Percentiles rank a stretch among this genome's conserved stretches.
Evolutionary conservation across 208 protist species (phyloP).

Genomic region (Trypanosoma vivax): DNA sequence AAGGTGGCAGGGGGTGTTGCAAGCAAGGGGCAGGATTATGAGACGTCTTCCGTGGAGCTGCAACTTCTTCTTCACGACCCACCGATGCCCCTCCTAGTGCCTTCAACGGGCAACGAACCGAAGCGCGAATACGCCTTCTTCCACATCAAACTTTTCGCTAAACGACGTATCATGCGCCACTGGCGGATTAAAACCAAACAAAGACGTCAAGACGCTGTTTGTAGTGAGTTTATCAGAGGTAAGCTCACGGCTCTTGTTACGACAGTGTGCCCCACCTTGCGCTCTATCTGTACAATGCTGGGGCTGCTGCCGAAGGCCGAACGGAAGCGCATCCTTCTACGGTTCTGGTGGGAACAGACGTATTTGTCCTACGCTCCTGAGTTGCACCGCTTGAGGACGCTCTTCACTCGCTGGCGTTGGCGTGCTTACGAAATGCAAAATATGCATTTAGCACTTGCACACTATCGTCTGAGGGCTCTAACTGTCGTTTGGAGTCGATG

Average conservation of each 20-base stretch:
- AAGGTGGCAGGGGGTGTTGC: not conserved
- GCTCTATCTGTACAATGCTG: constrained; percentile 8
- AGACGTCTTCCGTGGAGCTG: not conserved
- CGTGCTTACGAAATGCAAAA: constrained; percentile 12
- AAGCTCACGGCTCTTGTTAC: constrained; percentile 1
- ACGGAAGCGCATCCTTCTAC: constrained; percentile 18
- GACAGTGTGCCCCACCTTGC: not conserved
- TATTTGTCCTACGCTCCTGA: constrained; percentile 10
- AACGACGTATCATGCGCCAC: not conserved
- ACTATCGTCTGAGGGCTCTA: constrained; percentile 4
- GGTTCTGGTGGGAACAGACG: constrained; percentile 13
- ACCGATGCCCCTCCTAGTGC: constrained; percentile 1
- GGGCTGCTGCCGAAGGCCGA: constrained; percentile 13
- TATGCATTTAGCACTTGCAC: not conserved
- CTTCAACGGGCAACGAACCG: not conserved
- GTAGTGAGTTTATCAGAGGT: constrained; percentile 9
- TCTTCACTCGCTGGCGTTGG: constrained; percentile 15
- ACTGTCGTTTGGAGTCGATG: constrained; percentile 7
- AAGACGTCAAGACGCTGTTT: constrained; percentile 1
- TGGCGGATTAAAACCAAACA: constrained; percentile 2
- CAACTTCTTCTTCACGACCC: not conserved
- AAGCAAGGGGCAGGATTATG: not conserved
- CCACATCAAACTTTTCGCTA: not conserved
- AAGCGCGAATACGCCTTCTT: not conserved
- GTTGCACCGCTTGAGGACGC: not conserved